phyloP scores from a whole-genome alignment of 2,329 filamentous ascomycete species.

The Colletotrichum brevisporum region DNA sequence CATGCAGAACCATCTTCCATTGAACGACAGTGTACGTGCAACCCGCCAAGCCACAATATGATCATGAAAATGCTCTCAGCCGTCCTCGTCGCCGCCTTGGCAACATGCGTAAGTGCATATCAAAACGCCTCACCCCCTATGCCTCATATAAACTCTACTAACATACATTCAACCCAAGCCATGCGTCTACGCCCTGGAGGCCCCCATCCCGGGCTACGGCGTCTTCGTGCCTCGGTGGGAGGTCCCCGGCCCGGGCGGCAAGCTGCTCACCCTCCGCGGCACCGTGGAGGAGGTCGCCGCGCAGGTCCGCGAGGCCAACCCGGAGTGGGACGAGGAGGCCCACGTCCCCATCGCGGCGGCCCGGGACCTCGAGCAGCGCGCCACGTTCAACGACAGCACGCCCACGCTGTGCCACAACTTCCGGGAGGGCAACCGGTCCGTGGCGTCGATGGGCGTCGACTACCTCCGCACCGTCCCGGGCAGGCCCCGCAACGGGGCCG shows the following conservation, averaged over 20 bases:
- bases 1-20: background rate
- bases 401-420: constrained; percentile 26
- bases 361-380: background rate
- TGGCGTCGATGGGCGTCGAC: constrained; percentile 10
- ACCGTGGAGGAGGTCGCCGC: constrained; percentile 18
- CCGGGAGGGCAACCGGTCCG: constrained; percentile 22
- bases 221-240: constrained; percentile 17
- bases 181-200: background rate
- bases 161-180: background rate
- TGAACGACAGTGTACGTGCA: too few relatives aligned
- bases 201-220: constrained; percentile 14
- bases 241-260: constrained; percentile 14
- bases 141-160: background rate
- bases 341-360: background rate
- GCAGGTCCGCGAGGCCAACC: background rate
- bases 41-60: background rate
- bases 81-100: background rate
- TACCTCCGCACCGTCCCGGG: constrained; percentile 15
- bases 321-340: background rate
- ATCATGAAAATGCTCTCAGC: background rate
- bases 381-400: background rate
- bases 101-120: background rate
- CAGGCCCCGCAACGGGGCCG: constrained; percentile 26
- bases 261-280: constrained; percentile 11
- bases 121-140: background rate